These are phyloP conservation scores for Eucalyptus curtisii DNA, from an alignment of 345 rosid species.

Conservation along the genomic window DNA sequence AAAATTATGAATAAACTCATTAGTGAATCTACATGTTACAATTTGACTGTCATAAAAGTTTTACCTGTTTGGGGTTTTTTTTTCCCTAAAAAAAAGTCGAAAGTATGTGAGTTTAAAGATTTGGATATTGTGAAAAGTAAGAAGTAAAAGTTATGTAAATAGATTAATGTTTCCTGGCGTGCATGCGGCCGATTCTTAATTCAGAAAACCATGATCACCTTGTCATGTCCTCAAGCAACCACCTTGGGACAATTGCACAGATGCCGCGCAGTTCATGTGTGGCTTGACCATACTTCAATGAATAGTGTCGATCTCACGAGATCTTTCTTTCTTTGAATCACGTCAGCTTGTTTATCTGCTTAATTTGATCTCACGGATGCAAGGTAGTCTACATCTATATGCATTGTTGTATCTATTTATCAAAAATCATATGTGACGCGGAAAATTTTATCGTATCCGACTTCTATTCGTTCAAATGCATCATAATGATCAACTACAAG, in stretches of 20 bases:
- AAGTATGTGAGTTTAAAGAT: neutral
- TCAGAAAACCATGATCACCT: neutral
- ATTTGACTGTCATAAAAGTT: no score
- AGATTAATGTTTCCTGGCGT: fast-evolving
- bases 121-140: neutral
- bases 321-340: neutral
- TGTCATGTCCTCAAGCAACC: neutral
- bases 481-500: neutral
- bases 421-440: neutral
- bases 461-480: neutral
- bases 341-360: neutral
- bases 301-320: neutral
- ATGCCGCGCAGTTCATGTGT: neutral
- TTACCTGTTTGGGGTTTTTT: neutral
- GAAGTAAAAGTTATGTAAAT: neutral
- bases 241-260: fast-evolving
- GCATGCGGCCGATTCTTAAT: neutral
- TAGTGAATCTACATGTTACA: neutral
- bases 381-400: neutral
- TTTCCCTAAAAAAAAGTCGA: fast-evolving
- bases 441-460: fast-evolving
- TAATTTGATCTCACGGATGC: neutral
- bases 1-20: neutral
- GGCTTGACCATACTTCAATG: neutral
- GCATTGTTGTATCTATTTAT: neutral